Evolutionary conservation across 1,139 yeast species (phyloP), one percentile per base, ranked within the genome.

Genomic region (Candida sojae): DNA sequence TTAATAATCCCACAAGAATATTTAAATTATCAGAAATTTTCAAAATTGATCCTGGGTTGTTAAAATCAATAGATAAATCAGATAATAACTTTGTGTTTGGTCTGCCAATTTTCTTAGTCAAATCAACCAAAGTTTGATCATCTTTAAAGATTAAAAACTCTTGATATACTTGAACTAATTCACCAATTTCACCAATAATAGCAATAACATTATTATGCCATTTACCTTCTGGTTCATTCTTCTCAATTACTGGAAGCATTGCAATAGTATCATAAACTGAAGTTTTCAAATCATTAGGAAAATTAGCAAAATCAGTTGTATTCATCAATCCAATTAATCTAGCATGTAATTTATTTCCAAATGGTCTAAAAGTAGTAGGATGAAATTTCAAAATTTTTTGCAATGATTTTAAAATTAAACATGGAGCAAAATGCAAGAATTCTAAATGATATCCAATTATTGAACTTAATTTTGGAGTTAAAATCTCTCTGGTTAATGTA

Each of bases 311-410:
- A 13, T 62, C 64, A 2, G 48, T 49, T 8, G 54, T 42, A 60
- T 61, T 61, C 62, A 80, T 63, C 57, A 71, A 48, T 6, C 59
- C 59, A 23, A 73, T 51, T 39, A 89, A 64, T 33, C 75, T 75
- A 5, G 65, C 65, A 50, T 82, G 80, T 52, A 82, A 78, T 58
- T 84, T 84, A 53, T 80, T 78, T 9, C 85, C 86, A 67, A 77
- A 84, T 8, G 96, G 96, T 63, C 93, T 79, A 61, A 89, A 88
- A 2, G 96, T 86, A 4, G 95, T 88, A 1, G 96, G 80, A 61
- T 88, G 88, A 52, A 77, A 73, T 39, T 68, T 66, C 44, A 87
- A 68, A 17, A 86, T 63, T 21, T 66, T 69, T 48, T 71, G 71
- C 53, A 88, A 67, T 0, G 86, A 75, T 2, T 74, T 75, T 26